A percentile compares a stretch with the other conserved stretches of the same genome.
Evolutionary conservation across 805 yeast genomes (phyloP).

Genomic region (Candida parachauliodes): DNA sequence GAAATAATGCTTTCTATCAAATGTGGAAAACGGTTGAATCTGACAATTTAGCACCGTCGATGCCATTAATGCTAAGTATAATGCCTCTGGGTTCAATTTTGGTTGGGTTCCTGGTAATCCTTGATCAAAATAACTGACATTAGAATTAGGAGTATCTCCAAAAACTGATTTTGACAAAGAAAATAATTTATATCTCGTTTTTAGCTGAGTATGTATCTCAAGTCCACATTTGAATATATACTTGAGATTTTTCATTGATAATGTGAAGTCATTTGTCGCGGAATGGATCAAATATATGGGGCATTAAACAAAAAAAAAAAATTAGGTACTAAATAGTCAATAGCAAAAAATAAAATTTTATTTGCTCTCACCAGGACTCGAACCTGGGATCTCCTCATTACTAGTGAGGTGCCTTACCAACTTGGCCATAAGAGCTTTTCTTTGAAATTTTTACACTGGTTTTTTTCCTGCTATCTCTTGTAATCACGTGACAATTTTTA

Average conservation of each 20-base stretch:
- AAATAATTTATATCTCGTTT: slow-evolving; percentile 72
- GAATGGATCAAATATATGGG: background rate
- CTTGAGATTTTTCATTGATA: slow-evolving; percentile 17
- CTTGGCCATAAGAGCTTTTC: slow-evolving; percentile 11
- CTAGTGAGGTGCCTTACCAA: slow-evolving; percentile 15
- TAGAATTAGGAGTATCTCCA: slow-evolving; percentile 59
- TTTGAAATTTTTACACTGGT: no score
- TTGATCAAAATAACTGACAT: slow-evolving; percentile 74
- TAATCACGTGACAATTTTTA: no score
- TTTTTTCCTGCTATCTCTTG: no score
- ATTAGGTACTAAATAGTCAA: no score
- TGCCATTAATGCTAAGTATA: slow-evolving; percentile 66
- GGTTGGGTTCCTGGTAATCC: slow-evolving; percentile 96
- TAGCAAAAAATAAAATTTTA: background rate
- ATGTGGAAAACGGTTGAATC: slow-evolving; percentile 55
- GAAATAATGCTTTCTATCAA: slow-evolving; percentile 94
- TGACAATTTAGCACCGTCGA: slow-evolving; percentile 65
- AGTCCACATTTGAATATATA: slow-evolving; percentile 72
- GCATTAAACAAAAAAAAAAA: no score
- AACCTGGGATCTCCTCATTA: slow-evolving; percentile 14
- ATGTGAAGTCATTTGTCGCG: background rate
- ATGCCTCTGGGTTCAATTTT: slow-evolving; percentile 66
- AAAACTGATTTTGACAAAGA: slow-evolving; percentile 50
- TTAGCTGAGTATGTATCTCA: slow-evolving; percentile 89
- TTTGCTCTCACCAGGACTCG: slow-evolving; percentile 12